Base-by-base conservation (phyloP, 2,329 filamentous ascomycete genomes). In the Neonectria coccinea region DNA sequence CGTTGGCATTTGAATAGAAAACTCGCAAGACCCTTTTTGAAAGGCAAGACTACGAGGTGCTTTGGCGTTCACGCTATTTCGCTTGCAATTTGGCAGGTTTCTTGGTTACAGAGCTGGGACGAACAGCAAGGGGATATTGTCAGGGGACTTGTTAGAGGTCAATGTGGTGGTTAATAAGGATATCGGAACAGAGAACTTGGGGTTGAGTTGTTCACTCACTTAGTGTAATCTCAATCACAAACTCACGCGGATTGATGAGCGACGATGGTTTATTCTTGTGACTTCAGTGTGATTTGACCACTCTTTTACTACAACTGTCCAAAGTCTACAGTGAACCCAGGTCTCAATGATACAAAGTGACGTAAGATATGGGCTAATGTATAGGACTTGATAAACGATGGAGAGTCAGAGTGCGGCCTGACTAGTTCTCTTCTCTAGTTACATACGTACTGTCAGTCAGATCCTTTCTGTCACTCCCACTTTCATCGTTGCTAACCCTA, bases 21-120 rank as follows among this genome's bases (percentile, higher is more conserved):
- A 20, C 42, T 31, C 9, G 27, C 3, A 18, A 31, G 16, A 29
- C 10, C 5, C 14, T 31, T 50, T 31, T 9, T 27, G 42, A 29
- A 31, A n/a, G 48, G 18, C 29, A 4, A 11, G 29, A 29, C 20
- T n/a, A 33, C 9, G n/a, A 20, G 48, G 27, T 51, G 48, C 48
- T 51, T 33, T 51, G 29, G 48, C n/a, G 48, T 51, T 51, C 6
- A 33, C 29, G 27, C 48, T 33, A 33, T 51, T 42, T 5, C 22
- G 22, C 22, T n/a, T 48, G 20, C 44, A 16, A 16, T 47, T 27
- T 27, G 7, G 44, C 22, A 47, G 20, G 42, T 6, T 36, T 20
- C 42, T 45, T 20, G 20, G 42, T 22, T 47, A 16, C 20, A 29
- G 8, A n/a, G 25, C 14, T 48, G 22, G 25, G 45, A n/a, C 4